Base-by-base conservation (phyloP, 805 yeast genomes). In the Wickerhamiella parazyma region DNA sequence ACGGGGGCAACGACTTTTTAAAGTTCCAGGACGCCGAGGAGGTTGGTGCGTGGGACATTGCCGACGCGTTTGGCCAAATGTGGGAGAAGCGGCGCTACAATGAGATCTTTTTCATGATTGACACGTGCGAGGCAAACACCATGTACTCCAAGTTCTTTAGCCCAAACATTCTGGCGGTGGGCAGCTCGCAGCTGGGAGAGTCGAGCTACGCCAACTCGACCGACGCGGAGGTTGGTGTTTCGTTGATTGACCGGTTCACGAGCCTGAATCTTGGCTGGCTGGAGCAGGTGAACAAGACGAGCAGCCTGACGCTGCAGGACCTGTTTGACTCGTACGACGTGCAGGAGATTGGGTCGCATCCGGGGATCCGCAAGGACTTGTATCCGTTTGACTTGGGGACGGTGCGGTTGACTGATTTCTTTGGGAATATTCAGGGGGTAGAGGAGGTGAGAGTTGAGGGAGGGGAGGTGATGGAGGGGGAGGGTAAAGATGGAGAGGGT, bases 21-120 rank as follows among this genome's bases (percentile, higher is more conserved):
- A 91, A 91, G 63, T 91, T 91, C 61, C 99, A 91, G 65, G 99
- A 91, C 59, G 95, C 97, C 9, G 98, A 91, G 60, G 98, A 91
- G 56, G 86, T 91, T 46, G 86, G 95, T 1, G 78, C 95, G 8
- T 80, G 84, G 65, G 99, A 91, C 62, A 73, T 91, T 48, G 97
- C 98, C 1, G 95, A 91, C 63, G 97, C 97, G 2, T 84, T 91
- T 64, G 93, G 76, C 42, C 96, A 91, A 60, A 91, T 91, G 98
- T 76, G 84, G 65, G 95, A 89, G 59, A 87, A 87, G 73, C 81
- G 82, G 53, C 71, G 98, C 45, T 91, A 91, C 66, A 86, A 87
- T 54, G 97, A 91, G 66, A 82, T 91, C 26, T 76, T 91, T 57
- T 91, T 91, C 64, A 91, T 91, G 97, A 81, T 91, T 50, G 99